phyloP scores from a whole-genome alignment of 176 grass and related monocot genomes.

The Triticum turgidum region DNA sequence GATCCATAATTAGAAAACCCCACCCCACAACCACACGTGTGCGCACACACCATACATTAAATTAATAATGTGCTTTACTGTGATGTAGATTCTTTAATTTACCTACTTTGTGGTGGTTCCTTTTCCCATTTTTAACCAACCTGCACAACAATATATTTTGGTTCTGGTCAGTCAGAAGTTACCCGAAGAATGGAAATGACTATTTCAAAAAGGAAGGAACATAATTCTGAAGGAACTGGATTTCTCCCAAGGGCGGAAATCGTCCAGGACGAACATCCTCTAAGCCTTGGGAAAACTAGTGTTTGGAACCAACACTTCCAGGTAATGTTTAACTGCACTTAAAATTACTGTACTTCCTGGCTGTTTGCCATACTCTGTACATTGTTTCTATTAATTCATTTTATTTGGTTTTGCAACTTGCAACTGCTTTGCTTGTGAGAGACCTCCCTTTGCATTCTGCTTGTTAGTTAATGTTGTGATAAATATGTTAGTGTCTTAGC shows the following conservation, averaged over 20 bases:
- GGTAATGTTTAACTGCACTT: constrained; percentile 39
- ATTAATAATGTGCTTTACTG: no score
- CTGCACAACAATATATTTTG: constrained; percentile 28
- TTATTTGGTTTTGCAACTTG: neutral
- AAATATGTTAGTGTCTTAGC: constrained; percentile 22
- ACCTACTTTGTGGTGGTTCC: neutral
- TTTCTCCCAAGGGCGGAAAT: constrained; percentile 79
- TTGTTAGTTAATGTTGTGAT: neutral
- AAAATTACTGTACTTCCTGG: no score
- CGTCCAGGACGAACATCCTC: constrained; percentile 78
- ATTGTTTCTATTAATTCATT: no score
- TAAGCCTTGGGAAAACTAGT: constrained; percentile 89
- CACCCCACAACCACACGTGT: no score
- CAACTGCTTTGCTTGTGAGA: constrained; percentile 16
- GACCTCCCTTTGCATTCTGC: neutral
- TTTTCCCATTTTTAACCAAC: constrained; percentile 9
- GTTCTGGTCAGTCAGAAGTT: constrained; percentile 90
- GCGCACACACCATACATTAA: no score
- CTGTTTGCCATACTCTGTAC: no score
- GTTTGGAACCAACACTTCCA: constrained; percentile 98
- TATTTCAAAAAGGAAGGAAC: constrained; percentile 49
- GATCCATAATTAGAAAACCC: no score
- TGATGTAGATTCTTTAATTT: neutral
- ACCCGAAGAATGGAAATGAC: constrained; percentile 80
- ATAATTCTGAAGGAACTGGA: constrained; percentile 56